These are phyloP conservation scores for Sedum album DNA, from an alignment of 164 flowering plant species.

Conservation along the genomic window DNA sequence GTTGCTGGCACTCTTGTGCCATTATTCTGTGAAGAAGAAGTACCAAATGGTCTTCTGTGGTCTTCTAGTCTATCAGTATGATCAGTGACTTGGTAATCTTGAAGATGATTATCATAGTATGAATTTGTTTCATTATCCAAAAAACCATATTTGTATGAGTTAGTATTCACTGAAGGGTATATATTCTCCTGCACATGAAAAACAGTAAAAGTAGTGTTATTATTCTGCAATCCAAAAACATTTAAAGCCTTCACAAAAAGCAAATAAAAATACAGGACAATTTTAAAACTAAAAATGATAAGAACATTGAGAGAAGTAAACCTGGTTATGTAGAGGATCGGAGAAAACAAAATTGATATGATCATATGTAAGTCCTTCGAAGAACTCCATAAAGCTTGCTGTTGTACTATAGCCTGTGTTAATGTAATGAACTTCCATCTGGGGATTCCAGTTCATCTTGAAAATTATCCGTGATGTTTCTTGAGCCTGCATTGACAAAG, in stretches of 20 bases:
- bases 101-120: slow-evolving; percentile 31
- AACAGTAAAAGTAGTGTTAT: not conserved
- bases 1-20: not conserved
- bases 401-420: slow-evolving; percentile 32
- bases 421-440: slow-evolving; percentile 34
- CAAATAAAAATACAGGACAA: not conserved
- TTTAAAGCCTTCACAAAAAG: no score
- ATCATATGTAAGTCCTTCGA: slow-evolving; percentile 56
- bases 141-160: slow-evolving; percentile 49
- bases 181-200: slow-evolving; percentile 44
- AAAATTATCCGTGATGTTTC: not conserved
- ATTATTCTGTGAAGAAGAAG: slow-evolving; percentile 25
- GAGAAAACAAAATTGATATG: slow-evolving; percentile 65
- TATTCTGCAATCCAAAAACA: not conserved
- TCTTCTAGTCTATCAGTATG: slow-evolving; percentile 28
- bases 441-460: slow-evolving; percentile 50
- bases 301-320: slow-evolving; percentile 1
- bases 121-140: slow-evolving; percentile 42
- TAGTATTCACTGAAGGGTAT: slow-evolving; percentile 42
- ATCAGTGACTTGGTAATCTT: slow-evolving; percentile 34
- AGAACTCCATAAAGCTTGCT: slow-evolving; percentile 57
- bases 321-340: slow-evolving; percentile 46
- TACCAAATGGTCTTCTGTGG: slow-evolving; percentile 33
- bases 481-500: not conserved
- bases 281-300: no score